A percentile compares a stretch with the other conserved stretches of the same genome.
Evolutionary conservation across 75 land plant genomes (phyloP).

Genomic region (Selaginella tamariscina): DNA sequence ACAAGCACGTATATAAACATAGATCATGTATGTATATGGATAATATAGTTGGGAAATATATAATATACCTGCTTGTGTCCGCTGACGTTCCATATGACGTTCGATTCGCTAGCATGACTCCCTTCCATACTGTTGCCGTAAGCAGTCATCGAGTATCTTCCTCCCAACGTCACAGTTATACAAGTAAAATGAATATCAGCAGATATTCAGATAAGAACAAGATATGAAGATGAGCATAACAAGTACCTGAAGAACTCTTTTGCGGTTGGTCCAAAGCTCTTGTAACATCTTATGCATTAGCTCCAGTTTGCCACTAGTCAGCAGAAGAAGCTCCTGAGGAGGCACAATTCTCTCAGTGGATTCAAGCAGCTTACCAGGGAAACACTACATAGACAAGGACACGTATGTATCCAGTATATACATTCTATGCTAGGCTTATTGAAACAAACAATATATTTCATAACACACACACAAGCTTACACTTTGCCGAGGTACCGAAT

Average conservation of each 20-base stretch:
- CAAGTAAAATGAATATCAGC: not conserved
- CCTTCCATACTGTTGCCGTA: constrained; percentile 78
- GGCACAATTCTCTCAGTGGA: constrained; percentile 27
- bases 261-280: constrained; percentile 4
- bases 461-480: constrained; percentile 8
- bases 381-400: too few species aligned
- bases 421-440: too few species aligned
- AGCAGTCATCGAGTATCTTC: constrained; percentile 55
- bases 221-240: not conserved
- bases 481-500: not conserved
- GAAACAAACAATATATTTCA: too few species aligned
- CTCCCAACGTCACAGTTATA: too few species aligned
- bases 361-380: constrained; percentile 35
- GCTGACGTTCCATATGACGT: constrained; percentile 22
- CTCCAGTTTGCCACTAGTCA: constrained; percentile 75
- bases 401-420: too few species aligned
- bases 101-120: constrained; percentile 83
- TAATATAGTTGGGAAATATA: too few species aligned
- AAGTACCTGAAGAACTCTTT: constrained; percentile 19
- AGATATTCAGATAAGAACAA: not conserved
- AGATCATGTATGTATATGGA: too few species aligned
- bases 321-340: constrained; percentile 32
- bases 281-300: constrained; percentile 54
- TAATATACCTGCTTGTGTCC: constrained; percentile 44
- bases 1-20: too few species aligned